Evolutionary conservation across 805 yeast species (phyloP).

Genomic region (Tetrapisispora fleetii): DNA sequence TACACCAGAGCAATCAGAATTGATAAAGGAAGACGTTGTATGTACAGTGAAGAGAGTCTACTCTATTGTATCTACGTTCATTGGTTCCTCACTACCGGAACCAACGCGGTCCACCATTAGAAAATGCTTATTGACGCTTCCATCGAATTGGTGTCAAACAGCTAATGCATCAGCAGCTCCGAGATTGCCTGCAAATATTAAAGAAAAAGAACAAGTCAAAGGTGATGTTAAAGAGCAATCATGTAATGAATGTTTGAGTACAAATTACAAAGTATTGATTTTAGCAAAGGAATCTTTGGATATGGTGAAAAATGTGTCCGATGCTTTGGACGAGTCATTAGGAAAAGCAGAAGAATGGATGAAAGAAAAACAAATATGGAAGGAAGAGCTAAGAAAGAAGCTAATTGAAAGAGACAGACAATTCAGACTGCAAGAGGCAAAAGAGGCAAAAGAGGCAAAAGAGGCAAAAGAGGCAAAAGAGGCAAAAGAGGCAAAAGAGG

Average conservation of each 20-base stretch:
- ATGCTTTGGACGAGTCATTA: constrained; percentile 76
- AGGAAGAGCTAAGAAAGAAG: constrained; percentile 21
- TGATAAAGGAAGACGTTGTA: constrained; percentile 72
- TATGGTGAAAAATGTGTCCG: constrained; percentile 73
- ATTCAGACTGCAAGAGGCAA: not conserved
- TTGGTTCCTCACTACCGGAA: constrained; percentile 65
- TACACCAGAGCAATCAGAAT: constrained; percentile 22
- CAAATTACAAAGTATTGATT: constrained; percentile 64
- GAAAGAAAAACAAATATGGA: constrained; percentile 34
- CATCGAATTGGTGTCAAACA: constrained; percentile 55
- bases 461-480: not conserved
- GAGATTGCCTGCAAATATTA: not conserved
- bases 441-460: not conserved
- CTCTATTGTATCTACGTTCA: constrained; percentile 73
- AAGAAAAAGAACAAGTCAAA: not conserved
- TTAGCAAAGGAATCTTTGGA: constrained; percentile 85
- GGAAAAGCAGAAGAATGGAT: constrained; percentile 84
- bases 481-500: not conserved
- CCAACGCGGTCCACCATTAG: constrained; percentile 75
- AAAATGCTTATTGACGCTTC: constrained; percentile 65
- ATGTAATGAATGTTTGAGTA: constrained; percentile 20
- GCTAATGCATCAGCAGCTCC: constrained; percentile 17
- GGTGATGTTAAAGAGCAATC: not conserved
- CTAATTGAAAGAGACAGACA: constrained; percentile 4
- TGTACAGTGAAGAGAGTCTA: constrained; percentile 85